Evolutionary conservation across 2,329 filamentous ascomycete genomes (phyloP).

Genomic region (Ophiocordyceps sinensis): DNA sequence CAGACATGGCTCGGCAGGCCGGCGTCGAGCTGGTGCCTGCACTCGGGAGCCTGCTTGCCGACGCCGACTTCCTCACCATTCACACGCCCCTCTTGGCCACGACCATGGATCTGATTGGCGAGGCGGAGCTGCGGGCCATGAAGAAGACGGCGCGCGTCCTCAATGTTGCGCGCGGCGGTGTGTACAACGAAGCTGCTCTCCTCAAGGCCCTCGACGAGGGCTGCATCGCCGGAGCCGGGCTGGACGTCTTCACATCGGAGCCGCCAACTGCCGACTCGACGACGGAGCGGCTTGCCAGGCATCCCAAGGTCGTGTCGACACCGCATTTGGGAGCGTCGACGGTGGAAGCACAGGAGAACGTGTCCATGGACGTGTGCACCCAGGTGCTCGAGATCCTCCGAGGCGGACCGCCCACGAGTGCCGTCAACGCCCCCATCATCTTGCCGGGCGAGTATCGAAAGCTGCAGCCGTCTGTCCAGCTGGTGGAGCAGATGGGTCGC

Average conservation of each 20-base stretch:
- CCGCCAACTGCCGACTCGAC: constrained; percentile 42
- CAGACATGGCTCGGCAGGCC: constrained; percentile 52
- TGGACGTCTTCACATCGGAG: constrained; percentile 69
- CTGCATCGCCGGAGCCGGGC: constrained; percentile 59
- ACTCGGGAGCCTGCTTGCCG: constrained; percentile 44
- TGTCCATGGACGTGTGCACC: constrained; percentile 68
- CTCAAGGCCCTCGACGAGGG: constrained; percentile 55
- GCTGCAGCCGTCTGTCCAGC: constrained; percentile 59
- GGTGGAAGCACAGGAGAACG: constrained; percentile 71
- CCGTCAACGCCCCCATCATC: constrained; percentile 72
- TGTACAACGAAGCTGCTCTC: constrained; percentile 64
- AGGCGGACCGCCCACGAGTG: constrained; percentile 58
- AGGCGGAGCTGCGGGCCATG: constrained; percentile 53
- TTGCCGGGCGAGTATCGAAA: constrained; percentile 67
- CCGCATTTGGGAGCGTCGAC: constrained; percentile 72
- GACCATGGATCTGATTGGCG: constrained; percentile 59
- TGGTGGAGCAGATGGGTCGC: constrained; percentile 67
- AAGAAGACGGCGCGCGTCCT: constrained; percentile 59
- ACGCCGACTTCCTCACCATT: constrained; percentile 64
- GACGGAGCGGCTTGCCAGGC: constrained; percentile 48
- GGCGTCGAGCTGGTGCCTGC: constrained; percentile 48
- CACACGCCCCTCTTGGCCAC: constrained; percentile 69
- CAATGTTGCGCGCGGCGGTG: constrained; percentile 68
- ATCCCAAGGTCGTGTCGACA: constrained; percentile 61
- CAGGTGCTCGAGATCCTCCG: constrained; percentile 62